Evolutionary conservation across 148 eudicot species (phyloP), one percentile per base, ranked within the genome.

Genomic region (Rhododendron molle): DNA sequence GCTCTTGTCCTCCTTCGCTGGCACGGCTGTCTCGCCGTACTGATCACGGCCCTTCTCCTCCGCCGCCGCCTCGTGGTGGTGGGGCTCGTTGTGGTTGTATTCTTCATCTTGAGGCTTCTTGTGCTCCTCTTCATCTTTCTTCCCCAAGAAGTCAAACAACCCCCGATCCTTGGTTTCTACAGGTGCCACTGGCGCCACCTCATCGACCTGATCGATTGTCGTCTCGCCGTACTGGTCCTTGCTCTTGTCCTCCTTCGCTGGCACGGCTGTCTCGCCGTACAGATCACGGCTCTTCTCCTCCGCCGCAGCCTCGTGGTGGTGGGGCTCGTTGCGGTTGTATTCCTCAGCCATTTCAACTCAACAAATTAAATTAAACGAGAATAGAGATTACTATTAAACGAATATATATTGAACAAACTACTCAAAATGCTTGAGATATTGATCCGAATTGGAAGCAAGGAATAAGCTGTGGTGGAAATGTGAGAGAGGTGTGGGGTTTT

Each of bases 81-180:
- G n/a, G n/a, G n/a, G n/a, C n/a, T n/a, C n/a, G n/a, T n/a, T n/a
- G n/a, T n/a, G n/a, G n/a, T n/a, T n/a, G n/a, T n/a, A n/a, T n/a
- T 90, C 94, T 14, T 88, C 36, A 71, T 30, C 36, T 30, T 71
- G 38, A 26, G 89, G 82, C 65, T 74, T 34, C 80, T 88, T 76
- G 10, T 7, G 62, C 71, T 71, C 21, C 76, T 85, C 92, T 4
- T 94, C 90, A 4, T 91, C 83, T 78, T 96, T 91, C 90, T 92
- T 95, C 86, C 91, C 87, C 85, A 85, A 32, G 87, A 94, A 94
- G 79, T 83, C 97, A 74, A 96, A 95, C 88, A 95, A 10, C 2
- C 97, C 98, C 0, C 95, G 93, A 54, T 96, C 95, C 15, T 80
- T 87, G 58, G 87, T 50, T 81, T 92, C 97, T 0, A 71, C 40